Conservation (phyloP, 1,139 yeast genomes). For the Zygosaccharomyces sapae region DNA sequence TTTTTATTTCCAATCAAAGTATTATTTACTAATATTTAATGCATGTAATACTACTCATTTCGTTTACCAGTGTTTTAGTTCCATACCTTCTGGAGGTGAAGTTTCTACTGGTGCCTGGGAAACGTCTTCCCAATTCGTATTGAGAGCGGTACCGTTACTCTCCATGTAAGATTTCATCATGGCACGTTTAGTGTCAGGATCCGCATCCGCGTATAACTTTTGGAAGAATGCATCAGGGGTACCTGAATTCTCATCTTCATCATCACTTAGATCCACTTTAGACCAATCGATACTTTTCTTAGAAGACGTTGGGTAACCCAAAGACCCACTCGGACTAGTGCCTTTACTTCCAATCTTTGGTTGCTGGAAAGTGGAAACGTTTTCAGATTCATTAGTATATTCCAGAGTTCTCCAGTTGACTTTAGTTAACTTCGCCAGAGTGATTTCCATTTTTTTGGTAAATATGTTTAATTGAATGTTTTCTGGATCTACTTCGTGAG, state of each 20-base stretch:
- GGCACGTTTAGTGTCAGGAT: constrained; percentile 84
- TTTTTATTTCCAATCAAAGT: background rate
- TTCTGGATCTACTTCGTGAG: constrained; percentile 46
- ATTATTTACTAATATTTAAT: constrained; percentile 2
- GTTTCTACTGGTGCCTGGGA: constrained; percentile 60
- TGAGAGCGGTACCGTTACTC: constrained; percentile 87
- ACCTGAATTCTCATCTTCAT: constrained; percentile 38
- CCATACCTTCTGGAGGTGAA: constrained; percentile 74
- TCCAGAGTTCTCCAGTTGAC: constrained; percentile 42
- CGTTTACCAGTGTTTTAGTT: constrained; percentile 39
- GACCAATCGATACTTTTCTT: constrained; percentile 69
- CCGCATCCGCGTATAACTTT: constrained; percentile 69
- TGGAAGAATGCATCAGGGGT: constrained; percentile 71
- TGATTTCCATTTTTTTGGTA: constrained; percentile 72
- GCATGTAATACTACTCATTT: constrained; percentile 12
- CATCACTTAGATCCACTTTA: constrained; percentile 52
- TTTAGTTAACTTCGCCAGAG: constrained; percentile 35
- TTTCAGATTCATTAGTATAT: constrained; percentile 18
- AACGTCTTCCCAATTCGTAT: constrained; percentile 95
- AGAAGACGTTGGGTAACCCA: constrained; percentile 61
- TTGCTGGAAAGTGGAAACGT: constrained; percentile 8
- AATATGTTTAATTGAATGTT: constrained; percentile 50
- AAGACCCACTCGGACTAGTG: constrained; percentile 12
- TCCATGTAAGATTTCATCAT: constrained; percentile 95
- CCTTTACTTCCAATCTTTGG: constrained; percentile 1